phyloP scores from a whole-genome alignment of 2,329 filamentous ascomycete species.

The Akanthomyces lecanii region DNA sequence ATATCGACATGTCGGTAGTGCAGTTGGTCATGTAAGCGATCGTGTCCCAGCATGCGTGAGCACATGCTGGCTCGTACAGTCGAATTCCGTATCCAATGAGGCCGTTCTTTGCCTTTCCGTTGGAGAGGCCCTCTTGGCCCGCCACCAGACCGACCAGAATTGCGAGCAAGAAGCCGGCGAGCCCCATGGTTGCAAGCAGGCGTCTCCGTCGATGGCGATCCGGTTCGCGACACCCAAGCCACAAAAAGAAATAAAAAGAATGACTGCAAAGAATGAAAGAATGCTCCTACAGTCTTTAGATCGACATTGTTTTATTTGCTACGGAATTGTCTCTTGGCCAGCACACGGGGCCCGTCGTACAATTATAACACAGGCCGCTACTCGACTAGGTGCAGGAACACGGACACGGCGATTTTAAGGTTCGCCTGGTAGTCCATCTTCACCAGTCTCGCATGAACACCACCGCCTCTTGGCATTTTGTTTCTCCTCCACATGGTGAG shows the following conservation, averaged over 20 bases:
- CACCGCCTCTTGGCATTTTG: background rate
- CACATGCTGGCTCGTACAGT: slow-evolving; percentile 64
- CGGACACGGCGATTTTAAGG: background rate
- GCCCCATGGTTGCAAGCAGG: background rate
- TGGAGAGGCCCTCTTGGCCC: background rate
- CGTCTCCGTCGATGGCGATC: background rate
- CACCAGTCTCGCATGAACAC: slow-evolving; percentile 4
- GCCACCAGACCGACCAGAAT: background rate
- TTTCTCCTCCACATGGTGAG: background rate
- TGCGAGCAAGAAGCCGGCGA: background rate
- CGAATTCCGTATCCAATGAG: slow-evolving; percentile 26
- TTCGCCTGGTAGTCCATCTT: background rate
- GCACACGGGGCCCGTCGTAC: background rate
- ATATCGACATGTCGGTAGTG: slow-evolving; percentile 5
- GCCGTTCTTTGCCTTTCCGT: slow-evolving; percentile 16
- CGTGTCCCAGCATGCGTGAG: slow-evolving; percentile 53
- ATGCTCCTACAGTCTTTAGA: background rate
- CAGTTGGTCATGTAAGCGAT: slow-evolving; percentile 16
- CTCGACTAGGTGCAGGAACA: background rate
- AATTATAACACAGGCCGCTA: slow-evolving; percentile 3
- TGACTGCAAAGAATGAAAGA: background rate
- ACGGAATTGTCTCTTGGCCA: background rate
- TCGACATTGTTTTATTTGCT: background rate
- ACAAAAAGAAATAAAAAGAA: background rate
- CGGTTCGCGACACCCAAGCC: background rate